Base-by-base conservation (phyloP, 257 asterid genomes). In the Solanum corneliomulleri region DNA sequence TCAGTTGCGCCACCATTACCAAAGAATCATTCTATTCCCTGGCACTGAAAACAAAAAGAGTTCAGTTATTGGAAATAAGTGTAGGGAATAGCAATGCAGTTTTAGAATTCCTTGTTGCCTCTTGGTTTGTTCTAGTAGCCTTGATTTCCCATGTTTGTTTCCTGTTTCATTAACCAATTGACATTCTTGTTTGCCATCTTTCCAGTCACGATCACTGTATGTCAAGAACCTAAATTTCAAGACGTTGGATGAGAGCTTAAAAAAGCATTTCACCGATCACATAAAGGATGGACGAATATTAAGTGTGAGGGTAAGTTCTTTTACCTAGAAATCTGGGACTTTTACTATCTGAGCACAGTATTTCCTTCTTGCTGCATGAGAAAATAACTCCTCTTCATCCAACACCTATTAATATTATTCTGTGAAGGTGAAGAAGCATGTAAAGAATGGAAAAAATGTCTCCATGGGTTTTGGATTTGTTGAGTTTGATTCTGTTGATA, bases 401-500 rank as follows among this genome's bases (percentile, higher is more conserved):
- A 21, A 29, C 31, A 49, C 69, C 45, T 29, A 69, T 49, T 80
- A 27, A 49, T 49, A 81, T 81, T 81, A 49, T 49, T 81, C 69
- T 81, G 47, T 87, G 62, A 84, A 95, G 99, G 98, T 95, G 92
- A 94, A 94, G 92, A 97, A 94, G 91, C 98, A 97, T 90, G 41
- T 92, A 75, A 95, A 94, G 93, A 95, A 95, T 76, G 98, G 98
- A 89, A 95, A 97, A 92, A 92, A 84, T 82, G 93, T 97, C 64
- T 97, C 99, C 3, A 95, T 90, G 97, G 99, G 99, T 82, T 97
- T 95, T 89, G 99, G 99, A 77, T 97, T 97, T 87, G 35, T 96
- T 74, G 99, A 97, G 90, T 96, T 97, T 29, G 98, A 97, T 92
- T 90, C 92, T 52, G 93, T 91, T 64, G 97, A 96, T 89, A 93